phyloP scores from a whole-genome alignment of 1,284 basidiomycete genomes.

The Schizophyllum commune region DNA sequence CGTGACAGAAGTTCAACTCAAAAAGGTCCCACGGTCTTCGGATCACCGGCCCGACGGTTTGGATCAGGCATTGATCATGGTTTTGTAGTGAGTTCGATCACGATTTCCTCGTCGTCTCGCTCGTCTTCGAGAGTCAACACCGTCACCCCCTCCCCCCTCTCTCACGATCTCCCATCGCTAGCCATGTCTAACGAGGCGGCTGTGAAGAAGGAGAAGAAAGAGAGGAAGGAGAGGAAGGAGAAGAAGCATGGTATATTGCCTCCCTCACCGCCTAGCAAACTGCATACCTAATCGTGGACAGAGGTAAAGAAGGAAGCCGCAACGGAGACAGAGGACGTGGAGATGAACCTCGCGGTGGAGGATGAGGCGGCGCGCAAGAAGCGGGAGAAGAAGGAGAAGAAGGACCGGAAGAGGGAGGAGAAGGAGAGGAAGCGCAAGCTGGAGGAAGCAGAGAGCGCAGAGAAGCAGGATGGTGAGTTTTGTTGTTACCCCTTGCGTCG shows the following conservation, averaged over 20 bases:
- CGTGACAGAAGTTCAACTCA: too few species aligned
- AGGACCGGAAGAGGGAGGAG: constrained; percentile 16
- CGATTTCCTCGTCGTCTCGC: too few species aligned
- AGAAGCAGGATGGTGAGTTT: neutral
- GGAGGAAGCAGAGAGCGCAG: neutral
- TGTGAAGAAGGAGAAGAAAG: constrained; percentile 12
- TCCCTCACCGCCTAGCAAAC: constrained; percentile 7
- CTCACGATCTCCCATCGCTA: neutral
- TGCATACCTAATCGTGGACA: too few species aligned
- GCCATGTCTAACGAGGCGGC: neutral
- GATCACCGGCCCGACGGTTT: too few species aligned
- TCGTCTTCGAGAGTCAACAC: too few species aligned
- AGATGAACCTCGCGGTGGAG: neutral
- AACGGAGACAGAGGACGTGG: neutral
- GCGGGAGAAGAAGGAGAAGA: constrained; percentile 8
- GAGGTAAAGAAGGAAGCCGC: neutral
- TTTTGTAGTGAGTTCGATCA: too few species aligned
- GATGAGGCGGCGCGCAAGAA: neutral
- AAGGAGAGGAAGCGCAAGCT: constrained; percentile 10
- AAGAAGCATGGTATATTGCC: constrained; percentile 1
- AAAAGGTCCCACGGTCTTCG: too few species aligned
- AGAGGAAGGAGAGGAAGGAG: constrained; percentile 10
- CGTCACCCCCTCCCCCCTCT: too few species aligned
- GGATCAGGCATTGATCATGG: too few species aligned
- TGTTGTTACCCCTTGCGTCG: neutral